phyloP scores from a whole-genome alignment of 306 rosid genomes.

The Clitoria ternatea region DNA sequence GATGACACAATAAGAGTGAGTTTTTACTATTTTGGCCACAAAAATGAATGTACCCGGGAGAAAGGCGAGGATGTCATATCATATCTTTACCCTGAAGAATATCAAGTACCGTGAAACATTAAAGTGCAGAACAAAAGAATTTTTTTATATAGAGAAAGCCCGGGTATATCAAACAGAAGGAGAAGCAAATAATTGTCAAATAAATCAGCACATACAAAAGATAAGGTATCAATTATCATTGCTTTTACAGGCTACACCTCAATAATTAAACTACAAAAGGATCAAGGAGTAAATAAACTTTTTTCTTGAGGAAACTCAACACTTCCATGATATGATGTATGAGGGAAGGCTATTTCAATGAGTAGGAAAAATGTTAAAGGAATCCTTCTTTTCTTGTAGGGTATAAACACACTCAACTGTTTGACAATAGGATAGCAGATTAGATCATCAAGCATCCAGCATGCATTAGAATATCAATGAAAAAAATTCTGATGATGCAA shows the following conservation, averaged over 20 bases:
- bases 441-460: neutral
- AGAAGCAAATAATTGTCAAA: neutral
- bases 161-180: neutral
- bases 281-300: neutral
- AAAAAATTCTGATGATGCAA: neutral
- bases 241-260: neutral
- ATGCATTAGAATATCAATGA: conserved; percentile 6
- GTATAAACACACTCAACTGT: conserved; percentile 7
- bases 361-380: conserved; percentile 1
- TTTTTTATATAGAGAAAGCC: neutral
- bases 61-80: conserved; percentile 6
- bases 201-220: neutral
- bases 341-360: neutral
- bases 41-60: conserved; percentile 13
- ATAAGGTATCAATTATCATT: neutral
- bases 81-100: conserved; percentile 38
- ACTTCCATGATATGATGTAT: neutral
- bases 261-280: neutral
- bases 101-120: conserved; percentile 18
- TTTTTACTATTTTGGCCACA: neutral
- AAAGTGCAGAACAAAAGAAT: neutral
- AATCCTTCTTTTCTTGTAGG: conserved; percentile 8
- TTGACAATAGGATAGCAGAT: neutral
- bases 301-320: neutral
- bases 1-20: conserved; percentile 8